Evolutionary conservation across 345 rosid genomes (phyloP).

Genomic region (Barbarea vulgaris): DNA sequence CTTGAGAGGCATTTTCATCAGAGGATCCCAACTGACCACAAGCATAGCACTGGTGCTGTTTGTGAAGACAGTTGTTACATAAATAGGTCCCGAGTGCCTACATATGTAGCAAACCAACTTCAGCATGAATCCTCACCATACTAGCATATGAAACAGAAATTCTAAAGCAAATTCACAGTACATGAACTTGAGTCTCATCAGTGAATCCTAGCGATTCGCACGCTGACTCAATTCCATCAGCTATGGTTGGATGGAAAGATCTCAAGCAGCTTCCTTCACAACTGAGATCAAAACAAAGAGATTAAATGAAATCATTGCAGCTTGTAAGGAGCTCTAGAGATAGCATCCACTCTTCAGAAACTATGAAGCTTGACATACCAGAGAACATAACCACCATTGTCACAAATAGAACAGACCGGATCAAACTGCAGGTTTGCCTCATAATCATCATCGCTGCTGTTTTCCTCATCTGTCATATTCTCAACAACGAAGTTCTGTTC

Average conservation of each 20-base stretch:
- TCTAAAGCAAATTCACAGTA: slow-evolving; percentile 38
- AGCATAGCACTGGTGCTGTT: slow-evolving; percentile 70
- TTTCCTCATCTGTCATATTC: slow-evolving; percentile 38
- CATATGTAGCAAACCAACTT: slow-evolving; percentile 31
- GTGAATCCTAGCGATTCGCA: slow-evolving; percentile 66
- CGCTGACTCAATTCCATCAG: slow-evolving; percentile 39
- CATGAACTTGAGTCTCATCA: slow-evolving; percentile 48
- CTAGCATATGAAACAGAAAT: slow-evolving; percentile 10
- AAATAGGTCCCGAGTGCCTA: slow-evolving; percentile 53
- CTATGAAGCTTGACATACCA: slow-evolving; percentile 47
- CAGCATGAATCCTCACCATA: slow-evolving; percentile 13
- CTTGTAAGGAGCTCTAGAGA: neutral
- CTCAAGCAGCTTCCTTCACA: slow-evolving; percentile 78
- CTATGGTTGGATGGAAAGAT: slow-evolving; percentile 65
- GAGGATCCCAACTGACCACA: slow-evolving; percentile 75
- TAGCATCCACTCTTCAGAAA: slow-evolving; percentile 11
- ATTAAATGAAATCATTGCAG: neutral
- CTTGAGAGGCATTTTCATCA: slow-evolving; percentile 49
- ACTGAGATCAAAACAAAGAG: slow-evolving; percentile 41
- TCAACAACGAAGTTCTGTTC: slow-evolving; percentile 41
- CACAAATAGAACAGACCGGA: slow-evolving; percentile 71
- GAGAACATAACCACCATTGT: slow-evolving; percentile 65
- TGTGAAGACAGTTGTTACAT: slow-evolving; percentile 58
- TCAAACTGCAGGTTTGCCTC: slow-evolving; percentile 42
- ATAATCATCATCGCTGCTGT: slow-evolving; percentile 34